phyloP scores from a whole-genome alignment of 352 stramenopile species.

The Thraustotheca clavata region DNA sequence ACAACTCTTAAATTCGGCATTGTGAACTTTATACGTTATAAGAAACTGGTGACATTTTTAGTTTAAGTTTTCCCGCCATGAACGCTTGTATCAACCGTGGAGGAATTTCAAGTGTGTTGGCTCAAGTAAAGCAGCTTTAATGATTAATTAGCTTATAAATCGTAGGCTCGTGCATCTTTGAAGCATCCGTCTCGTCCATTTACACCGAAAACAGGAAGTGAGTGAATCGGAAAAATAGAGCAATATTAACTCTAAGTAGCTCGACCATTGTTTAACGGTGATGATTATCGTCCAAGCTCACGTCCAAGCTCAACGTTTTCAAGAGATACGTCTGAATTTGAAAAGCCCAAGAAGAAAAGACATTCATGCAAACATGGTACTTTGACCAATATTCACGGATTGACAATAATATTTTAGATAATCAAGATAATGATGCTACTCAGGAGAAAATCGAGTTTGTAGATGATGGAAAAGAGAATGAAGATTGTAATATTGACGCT shows the following conservation, averaged over 20 bases:
- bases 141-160: background rate
- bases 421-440: background rate
- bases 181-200: conserved; percentile 76
- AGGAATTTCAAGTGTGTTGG: conserved; percentile 73
- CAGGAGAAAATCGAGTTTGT: too few species aligned
- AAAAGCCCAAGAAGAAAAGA: conserved; percentile 34
- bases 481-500: background rate
- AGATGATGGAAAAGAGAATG: too few species aligned
- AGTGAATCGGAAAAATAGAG: background rate
- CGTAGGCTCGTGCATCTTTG: conserved; percentile 56
- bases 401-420: background rate
- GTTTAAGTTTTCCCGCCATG: conserved; percentile 27
- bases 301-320: conserved; percentile 62
- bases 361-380: conserved; percentile 2
- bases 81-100: conserved; percentile 63
- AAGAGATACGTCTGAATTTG: conserved; percentile 2
- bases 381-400: background rate
- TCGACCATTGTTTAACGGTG: conserved; percentile 59
- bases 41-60: too few species aligned
- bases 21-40: too few species aligned
- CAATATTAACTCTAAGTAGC: too few species aligned
- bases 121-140: conserved; percentile 29
- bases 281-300: conserved; percentile 62
- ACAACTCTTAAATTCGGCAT: too few species aligned
- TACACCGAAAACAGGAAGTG: conserved; percentile 50